Percentiles rank a stretch among this genome's conserved stretches.
phyloP scores from a whole-genome alignment of 441 rosid species.

The Omphalea diandra region DNA sequence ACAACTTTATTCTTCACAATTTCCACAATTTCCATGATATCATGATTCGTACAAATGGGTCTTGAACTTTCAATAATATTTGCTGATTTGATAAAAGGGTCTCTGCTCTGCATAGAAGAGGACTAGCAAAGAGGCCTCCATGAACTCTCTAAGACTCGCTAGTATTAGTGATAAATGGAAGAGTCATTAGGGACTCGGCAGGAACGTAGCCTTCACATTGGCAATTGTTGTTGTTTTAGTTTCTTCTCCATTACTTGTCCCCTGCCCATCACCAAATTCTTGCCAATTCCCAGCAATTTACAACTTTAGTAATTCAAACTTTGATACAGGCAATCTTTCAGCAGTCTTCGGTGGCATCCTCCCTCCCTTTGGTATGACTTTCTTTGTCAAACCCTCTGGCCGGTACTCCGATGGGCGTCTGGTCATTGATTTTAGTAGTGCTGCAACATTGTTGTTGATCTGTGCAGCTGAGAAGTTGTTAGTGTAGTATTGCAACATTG shows the following conservation, averaged over 20 bases:
- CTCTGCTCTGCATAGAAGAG: not conserved
- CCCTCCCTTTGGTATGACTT: slow-evolving; percentile 5
- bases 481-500: not conserved
- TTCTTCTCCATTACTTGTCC: not conserved
- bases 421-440: slow-evolving; percentile 5
- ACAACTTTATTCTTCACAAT: too few relatives aligned
- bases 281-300: slow-evolving; percentile 35
- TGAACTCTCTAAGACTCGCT: not conserved
- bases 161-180: not conserved
- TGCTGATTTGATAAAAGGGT: not conserved
- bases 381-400: slow-evolving; percentile 4
- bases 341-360: not conserved
- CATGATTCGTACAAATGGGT: too few relatives aligned
- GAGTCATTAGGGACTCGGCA: not conserved
- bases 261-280: not conserved
- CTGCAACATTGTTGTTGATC: not conserved
- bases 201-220: not conserved
- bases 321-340: slow-evolving; percentile 41
- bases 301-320: slow-evolving; percentile 46
- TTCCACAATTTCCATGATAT: too few relatives aligned
- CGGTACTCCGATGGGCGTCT: slow-evolving; percentile 6
- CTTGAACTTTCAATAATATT: too few relatives aligned
- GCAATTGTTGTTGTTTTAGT: not conserved
- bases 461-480: slow-evolving; percentile 1
- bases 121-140: not conserved